Evolutionary conservation across 768 basidiomycete species (phyloP), one percentile per base, ranked within the genome.

Genomic region (Suillus ampliporus): DNA sequence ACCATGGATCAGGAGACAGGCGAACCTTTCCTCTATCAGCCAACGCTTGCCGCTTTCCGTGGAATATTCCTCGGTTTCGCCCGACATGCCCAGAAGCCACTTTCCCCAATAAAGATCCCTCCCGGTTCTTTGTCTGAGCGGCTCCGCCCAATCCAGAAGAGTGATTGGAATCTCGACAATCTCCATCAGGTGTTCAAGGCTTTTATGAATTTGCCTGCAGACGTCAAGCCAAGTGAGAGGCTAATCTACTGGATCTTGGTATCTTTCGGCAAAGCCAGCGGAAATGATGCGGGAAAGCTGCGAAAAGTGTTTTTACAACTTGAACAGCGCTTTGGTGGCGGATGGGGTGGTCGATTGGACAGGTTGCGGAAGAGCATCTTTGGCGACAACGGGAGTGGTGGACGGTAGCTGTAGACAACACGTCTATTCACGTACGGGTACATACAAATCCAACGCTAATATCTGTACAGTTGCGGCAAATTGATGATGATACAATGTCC

Each of bases 11-110:
- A 72, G 21, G 70, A 77, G 3, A 64, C 71, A 21, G 74, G 74
- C 5, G 58, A 68, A 21, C 74, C 76, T 2, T 62, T 61, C 13
- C 69, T 69, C 9, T 83, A 80, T 60, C 73, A 70, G 28, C 84
- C 85, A 3, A 84, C 80, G 1, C 70, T 85, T 52, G 74, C 83
- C 23, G 78, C 86, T 37, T 95, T 89, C 72, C 86, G 91, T 23
- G 85, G 85, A 19, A 72, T 95, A 44, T 94, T 95, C 69, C 81
- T 90, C 19, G 92, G 91, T 1, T 95, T 93, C 71, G 78, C 80
- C 8, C 84, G 83, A 13, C 86, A 91, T 66, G 90, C 84, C 28
- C 62, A 58, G 43, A 65, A 75, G 34, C 69, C 74, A 47, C 60
- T 50, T 4, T 34, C 61, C 48, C 63, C n/a, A n/a, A n/a, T 56